phyloP scores from a whole-genome alignment of 352 stramenopile genomes.

The Globisporangium nagaii region DNA sequence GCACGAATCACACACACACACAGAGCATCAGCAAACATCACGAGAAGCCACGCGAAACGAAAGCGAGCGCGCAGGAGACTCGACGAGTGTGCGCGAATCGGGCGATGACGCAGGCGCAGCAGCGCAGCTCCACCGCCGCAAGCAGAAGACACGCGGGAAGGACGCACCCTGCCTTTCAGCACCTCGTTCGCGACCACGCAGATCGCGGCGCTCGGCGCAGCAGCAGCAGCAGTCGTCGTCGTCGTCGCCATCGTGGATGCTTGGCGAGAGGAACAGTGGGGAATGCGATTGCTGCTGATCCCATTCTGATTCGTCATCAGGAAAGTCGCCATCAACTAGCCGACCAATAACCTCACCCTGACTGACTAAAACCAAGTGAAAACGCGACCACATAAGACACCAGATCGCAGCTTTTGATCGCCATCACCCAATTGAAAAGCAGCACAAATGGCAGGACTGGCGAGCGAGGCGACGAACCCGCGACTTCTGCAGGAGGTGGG shows the following conservation, averaged over 20 bases:
- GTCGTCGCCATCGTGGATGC: not conserved
- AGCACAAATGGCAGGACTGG: conserved; percentile 13
- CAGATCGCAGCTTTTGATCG: no score
- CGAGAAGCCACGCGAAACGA: not conserved
- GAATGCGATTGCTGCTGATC: no score
- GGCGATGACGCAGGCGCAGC: no score
- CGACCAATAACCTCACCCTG: no score
- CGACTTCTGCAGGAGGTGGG: conserved; percentile 57
- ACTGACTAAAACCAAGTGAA: no score
- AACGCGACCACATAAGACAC: no score
- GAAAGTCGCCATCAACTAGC: no score
- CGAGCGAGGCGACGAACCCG: conserved; percentile 41
- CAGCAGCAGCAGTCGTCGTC: not conserved
- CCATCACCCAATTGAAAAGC: not conserved
- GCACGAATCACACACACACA: not conserved
- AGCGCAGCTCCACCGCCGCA: not conserved
- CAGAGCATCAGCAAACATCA: not conserved
- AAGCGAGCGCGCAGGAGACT: no score
- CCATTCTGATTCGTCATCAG: no score
- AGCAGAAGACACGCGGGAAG: not conserved
- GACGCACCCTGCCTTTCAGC: conserved; percentile 64
- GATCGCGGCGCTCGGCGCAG: conserved; percentile 50
- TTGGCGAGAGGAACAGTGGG: not conserved
- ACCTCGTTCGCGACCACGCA: conserved; percentile 86
- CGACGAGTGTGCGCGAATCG: no score